Base-by-base conservation (phyloP, 768 basidiomycete species). In the Kwoniella bestiolae region DNA sequence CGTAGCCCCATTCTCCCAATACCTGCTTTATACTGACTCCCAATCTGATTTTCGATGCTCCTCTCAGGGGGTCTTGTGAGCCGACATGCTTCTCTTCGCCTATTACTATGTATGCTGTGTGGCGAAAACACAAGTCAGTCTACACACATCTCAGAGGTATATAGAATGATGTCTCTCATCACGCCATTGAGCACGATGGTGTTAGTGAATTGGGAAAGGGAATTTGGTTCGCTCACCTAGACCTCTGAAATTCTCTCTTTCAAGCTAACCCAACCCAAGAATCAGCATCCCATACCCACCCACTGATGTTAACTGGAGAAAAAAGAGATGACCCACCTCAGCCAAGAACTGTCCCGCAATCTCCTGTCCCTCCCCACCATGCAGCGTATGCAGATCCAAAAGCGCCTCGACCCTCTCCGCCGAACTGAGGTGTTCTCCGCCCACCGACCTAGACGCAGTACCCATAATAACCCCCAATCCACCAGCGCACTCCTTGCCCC, bases 31-130 rank as follows among this genome's bases (percentile, higher is more conserved):
- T 89, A 9, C 91, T 91, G 1, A 91, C 86, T 12, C 91, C 91
- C 5, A 97, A 85, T 11, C 94, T 88, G 25, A 87, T 86, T 57
- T 91, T 88, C 7, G 91, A 91, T 3, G 91, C 87, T 28, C 92
- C 92, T 41, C 93, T 86, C 12, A 84, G 86, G 3, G 86, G 83
- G 74, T 94, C 92, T 75, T 94, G 92, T n/a, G 88, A 90, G 2
- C 91, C 94, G 0, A 91, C 92, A 79, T 97, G 95, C 81, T 94
- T 95, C 81, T 95, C 92, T 82, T 97, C 93, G 21, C 96, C 95
- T 5, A 98, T 91, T 47, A 99, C 85, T 21, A 92, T 83, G 78
- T 90, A 99, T 5, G 91, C 93, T 90, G n/a, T n/a, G n/a, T n/a
- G n/a, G n/a, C n/a, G n/a, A n/a, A n/a, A n/a, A n/a, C n/a, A n/a